Evolutionary conservation across 148 eudicot genomes (phyloP).

Genomic region (Mesembryanthemum crystallinum): DNA sequence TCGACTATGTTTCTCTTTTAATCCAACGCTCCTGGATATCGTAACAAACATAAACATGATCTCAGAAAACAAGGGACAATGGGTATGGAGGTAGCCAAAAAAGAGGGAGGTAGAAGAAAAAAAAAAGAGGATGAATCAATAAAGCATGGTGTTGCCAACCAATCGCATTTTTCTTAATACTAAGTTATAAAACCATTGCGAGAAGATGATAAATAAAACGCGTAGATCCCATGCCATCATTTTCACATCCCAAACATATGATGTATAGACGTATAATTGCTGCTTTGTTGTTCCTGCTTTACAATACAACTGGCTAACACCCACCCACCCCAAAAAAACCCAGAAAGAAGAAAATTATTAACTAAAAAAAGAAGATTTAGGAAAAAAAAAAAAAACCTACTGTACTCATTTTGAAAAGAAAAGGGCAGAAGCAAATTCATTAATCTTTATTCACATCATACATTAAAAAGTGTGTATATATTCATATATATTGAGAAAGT

Average conservation of each 20-base stretch:
- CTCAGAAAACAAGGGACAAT: background rate
- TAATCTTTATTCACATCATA: conserved; percentile 16
- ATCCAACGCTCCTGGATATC: background rate
- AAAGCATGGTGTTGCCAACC: background rate
- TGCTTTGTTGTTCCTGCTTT: background rate
- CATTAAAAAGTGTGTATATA: conserved; percentile 8
- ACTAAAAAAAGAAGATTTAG: background rate
- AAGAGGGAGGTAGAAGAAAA: background rate
- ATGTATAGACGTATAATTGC: background rate
- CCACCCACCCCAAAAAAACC: background rate
- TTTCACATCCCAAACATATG: background rate
- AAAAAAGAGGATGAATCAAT: background rate
- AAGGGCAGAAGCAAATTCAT: conserved; percentile 3
- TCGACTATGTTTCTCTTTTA: no score
- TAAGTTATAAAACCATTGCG: background rate
- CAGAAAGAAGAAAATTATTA: background rate
- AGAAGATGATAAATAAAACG: background rate
- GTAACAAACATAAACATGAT: background rate
- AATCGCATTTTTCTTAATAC: background rate
- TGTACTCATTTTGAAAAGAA: background rate
- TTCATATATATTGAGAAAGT: conserved; percentile 16
- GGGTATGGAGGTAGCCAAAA: background rate
- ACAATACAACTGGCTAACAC: background rate
- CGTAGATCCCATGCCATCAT: background rate
- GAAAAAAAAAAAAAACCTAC: background rate